Percentiles rank a stretch among this genome's conserved stretches.
Evolutionary conservation across 768 basidiomycete genomes (phyloP).

Genomic region (Crucibulum laeve): DNA sequence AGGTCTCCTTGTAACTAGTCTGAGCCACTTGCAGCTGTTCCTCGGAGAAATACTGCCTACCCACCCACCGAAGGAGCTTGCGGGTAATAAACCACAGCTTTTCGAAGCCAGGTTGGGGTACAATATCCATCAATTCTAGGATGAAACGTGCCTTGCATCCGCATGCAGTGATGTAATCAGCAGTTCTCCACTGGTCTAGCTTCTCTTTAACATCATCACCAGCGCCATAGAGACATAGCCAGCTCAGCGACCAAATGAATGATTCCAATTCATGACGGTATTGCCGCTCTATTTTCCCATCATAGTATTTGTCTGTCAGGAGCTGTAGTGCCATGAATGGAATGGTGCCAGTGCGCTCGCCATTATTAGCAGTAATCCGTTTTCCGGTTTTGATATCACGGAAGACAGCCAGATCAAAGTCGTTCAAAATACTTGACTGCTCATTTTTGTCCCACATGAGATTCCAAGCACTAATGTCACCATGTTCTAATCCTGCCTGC

Average conservation of each 20-base stretch:
- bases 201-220: no score
- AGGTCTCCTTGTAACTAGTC: no score
- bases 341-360: slow-evolving; percentile 10
- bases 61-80: no score
- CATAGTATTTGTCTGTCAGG: slow-evolving; percentile 9
- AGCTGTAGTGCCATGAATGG: slow-evolving; percentile 29
- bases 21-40: no score
- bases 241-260: slow-evolving; percentile 22
- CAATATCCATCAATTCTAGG: no score
- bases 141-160: no score
- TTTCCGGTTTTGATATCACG: background rate
- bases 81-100: no score
- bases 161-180: no score
- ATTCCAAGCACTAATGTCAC: background rate
- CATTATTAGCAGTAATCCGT: background rate
- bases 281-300: slow-evolving; percentile 10
- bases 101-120: no score
- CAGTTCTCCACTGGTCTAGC: no score
- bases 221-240: slow-evolving; percentile 13
- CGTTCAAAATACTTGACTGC: background rate
- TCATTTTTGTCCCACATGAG: background rate
- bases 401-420: background rate
- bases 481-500: background rate
- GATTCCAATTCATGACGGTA: slow-evolving; percentile 30
- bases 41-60: no score